These are phyloP conservation scores for Rhododendron vialii DNA, from an alignment of 148 eudicot species.

Conservation along the genomic window DNA sequence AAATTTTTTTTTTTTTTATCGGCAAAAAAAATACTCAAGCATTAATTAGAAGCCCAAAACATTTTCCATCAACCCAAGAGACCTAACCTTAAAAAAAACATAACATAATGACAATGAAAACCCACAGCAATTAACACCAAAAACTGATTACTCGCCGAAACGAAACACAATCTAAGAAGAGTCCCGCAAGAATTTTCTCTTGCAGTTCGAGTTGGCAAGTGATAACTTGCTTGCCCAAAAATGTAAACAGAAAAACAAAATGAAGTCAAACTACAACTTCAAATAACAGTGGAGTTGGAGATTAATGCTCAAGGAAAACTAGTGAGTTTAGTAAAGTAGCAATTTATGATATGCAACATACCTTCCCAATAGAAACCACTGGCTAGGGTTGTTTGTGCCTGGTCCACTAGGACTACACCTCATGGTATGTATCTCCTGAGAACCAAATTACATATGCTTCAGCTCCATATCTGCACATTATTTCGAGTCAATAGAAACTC, in stretches of 20 bases:
- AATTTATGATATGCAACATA: too few species aligned
- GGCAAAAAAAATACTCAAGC: background rate
- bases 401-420: constrained; percentile 75
- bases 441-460: background rate
- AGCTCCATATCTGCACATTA: too few species aligned
- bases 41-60: background rate
- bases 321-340: background rate
- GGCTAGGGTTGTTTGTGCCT: constrained; percentile 55
- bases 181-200: background rate
- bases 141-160: background rate
- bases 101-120: background rate
- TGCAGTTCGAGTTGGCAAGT: background rate
- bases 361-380: constrained; percentile 19
- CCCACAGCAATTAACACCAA: too few species aligned
- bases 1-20: too few species aligned
- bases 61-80: background rate
- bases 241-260: background rate
- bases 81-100: background rate
- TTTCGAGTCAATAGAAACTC: too few species aligned
- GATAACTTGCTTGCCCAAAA: background rate
- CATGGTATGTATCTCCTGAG: constrained; percentile 61
- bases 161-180: background rate
- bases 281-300: background rate
- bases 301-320: background rate
- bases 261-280: background rate